These are phyloP conservation scores for Mycena rosella DNA, from an alignment of 768 basidiomycete species.

Conservation along the genomic window DNA sequence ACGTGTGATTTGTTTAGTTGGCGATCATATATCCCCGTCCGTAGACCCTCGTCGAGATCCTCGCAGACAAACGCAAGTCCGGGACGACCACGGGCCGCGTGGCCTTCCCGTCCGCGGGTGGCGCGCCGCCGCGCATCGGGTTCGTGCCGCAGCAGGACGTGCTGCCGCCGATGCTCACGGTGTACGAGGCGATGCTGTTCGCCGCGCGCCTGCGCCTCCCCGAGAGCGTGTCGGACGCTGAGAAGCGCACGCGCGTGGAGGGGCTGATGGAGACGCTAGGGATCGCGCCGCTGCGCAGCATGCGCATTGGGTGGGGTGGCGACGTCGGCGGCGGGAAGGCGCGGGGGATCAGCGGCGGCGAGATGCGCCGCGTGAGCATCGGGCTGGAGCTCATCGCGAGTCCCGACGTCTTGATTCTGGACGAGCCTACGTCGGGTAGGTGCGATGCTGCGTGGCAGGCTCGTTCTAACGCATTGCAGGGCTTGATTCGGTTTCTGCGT, in stretches of 20 bases:
- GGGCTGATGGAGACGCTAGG: constrained; percentile 84
- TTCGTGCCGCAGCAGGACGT: constrained; percentile 93
- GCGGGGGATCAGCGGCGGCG: constrained; percentile 92
- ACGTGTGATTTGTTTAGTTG: too few species aligned
- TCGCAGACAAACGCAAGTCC: constrained; percentile 86
- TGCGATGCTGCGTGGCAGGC: constrained; percentile 5
- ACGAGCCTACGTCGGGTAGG: constrained; percentile 83
- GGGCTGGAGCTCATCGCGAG: constrained; percentile 89
- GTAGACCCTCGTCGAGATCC: constrained; percentile 90
- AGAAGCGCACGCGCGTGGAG: constrained; percentile 76
- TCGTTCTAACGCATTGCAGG: constrained; percentile 50
- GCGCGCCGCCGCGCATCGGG: constrained; percentile 68
- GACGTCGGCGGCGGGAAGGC: constrained; percentile 73
- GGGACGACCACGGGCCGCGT: constrained; percentile 78
- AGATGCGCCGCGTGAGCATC: constrained; percentile 91
- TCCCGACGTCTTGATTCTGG: constrained; percentile 88
- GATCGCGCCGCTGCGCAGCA: constrained; percentile 74
- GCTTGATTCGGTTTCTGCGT: constrained; percentile 90
- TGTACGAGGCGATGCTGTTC: constrained; percentile 85
- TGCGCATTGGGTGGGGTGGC: constrained; percentile 72
- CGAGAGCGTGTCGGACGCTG: constrained; percentile 71
- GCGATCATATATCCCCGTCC: too few species aligned
- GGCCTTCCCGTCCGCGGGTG: constrained; percentile 58
- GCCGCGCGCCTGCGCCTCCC: constrained; percentile 89
- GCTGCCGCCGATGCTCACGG: constrained; percentile 83